phyloP scores from a whole-genome alignment of 1,284 basidiomycete species.

The Agroathelia rolfsii region DNA sequence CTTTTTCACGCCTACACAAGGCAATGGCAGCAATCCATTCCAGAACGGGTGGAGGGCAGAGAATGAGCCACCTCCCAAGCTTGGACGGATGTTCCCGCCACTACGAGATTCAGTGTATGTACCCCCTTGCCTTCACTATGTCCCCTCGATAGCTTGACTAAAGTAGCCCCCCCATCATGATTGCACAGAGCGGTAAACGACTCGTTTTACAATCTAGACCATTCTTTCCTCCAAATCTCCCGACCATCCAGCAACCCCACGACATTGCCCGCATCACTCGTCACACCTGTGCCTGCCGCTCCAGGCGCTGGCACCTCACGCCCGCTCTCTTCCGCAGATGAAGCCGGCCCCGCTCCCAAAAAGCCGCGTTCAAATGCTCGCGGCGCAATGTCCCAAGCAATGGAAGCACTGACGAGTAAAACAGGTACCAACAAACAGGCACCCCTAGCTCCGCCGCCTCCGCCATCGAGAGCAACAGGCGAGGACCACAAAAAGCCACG shows the following conservation, averaged over 20 bases:
- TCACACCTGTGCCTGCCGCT: conserved; percentile 28
- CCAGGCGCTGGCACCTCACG: conserved; percentile 42
- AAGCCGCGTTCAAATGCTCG: conserved; percentile 55
- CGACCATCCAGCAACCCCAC: no score
- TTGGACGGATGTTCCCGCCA: no score
- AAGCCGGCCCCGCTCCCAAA: conserved; percentile 67
- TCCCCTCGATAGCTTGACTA: no score
- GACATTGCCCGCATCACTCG: conserved; percentile 28
- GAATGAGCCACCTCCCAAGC: no score
- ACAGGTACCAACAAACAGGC: conserved; percentile 60
- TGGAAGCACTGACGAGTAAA: conserved; percentile 44
- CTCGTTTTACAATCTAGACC: conserved; percentile 46
- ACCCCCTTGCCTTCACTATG: no score
- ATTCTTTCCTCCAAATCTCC: conserved; percentile 45
- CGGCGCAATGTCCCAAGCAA: conserved; percentile 35
- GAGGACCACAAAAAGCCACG: no score
- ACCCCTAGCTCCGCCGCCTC: conserved; percentile 64
- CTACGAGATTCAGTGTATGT: conserved; percentile 58
- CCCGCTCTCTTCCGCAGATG: conserved; percentile 70
- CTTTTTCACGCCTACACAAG: conserved; percentile 71
- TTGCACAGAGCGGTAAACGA: conserved; percentile 57
- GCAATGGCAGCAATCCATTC: conserved; percentile 41
- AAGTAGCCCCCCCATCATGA: no score
- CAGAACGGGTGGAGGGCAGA: no score
- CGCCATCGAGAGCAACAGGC: conserved; percentile 53